Evolutionary conservation across 805 yeast genomes (phyloP).

Genomic region (Barnettozyma sp.): DNA sequence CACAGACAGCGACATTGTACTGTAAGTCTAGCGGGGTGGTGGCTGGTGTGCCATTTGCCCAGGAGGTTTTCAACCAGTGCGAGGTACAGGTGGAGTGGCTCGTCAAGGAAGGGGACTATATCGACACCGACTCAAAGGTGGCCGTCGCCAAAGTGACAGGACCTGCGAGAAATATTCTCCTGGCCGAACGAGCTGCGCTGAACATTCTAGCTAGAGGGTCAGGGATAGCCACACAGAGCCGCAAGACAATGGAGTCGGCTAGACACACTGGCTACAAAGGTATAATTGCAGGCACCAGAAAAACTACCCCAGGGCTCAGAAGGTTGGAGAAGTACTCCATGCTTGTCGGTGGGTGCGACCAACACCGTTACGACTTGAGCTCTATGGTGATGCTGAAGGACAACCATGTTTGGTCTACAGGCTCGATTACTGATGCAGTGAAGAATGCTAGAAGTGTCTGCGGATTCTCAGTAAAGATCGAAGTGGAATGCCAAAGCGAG

Average conservation of each 20-base stretch:
- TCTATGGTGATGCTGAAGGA: slow-evolving; percentile 96
- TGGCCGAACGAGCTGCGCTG: slow-evolving; percentile 82
- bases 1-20: slow-evolving; percentile 66
- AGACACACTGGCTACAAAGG: slow-evolving; percentile 67
- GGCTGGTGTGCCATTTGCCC: slow-evolving; percentile 84
- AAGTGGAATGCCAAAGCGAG: slow-evolving; percentile 84
- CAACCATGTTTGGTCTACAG: slow-evolving; percentile 88
- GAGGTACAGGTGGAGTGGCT: slow-evolving; percentile 67
- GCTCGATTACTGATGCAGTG: slow-evolving; percentile 85
- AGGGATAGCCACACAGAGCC: slow-evolving; percentile 79
- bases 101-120: slow-evolving; percentile 57
- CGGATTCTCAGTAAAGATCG: slow-evolving; percentile 86
- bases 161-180: slow-evolving; percentile 67
- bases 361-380: slow-evolving; percentile 85
- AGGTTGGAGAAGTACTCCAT: slow-evolving; percentile 85
- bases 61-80: slow-evolving; percentile 77
- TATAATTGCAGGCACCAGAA: slow-evolving; percentile 89
- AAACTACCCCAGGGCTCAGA: slow-evolving; percentile 95
- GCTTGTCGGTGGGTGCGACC: slow-evolving; percentile 92
- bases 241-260: slow-evolving; percentile 51
- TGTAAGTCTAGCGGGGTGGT: slow-evolving; percentile 78
- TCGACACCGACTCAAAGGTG: slow-evolving; percentile 51
- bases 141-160: slow-evolving; percentile 77
- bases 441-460: slow-evolving; percentile 67
- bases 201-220: slow-evolving; percentile 77